phyloP scores from a whole-genome alignment of 257 asterid species.

The Solanum sejunctum region DNA sequence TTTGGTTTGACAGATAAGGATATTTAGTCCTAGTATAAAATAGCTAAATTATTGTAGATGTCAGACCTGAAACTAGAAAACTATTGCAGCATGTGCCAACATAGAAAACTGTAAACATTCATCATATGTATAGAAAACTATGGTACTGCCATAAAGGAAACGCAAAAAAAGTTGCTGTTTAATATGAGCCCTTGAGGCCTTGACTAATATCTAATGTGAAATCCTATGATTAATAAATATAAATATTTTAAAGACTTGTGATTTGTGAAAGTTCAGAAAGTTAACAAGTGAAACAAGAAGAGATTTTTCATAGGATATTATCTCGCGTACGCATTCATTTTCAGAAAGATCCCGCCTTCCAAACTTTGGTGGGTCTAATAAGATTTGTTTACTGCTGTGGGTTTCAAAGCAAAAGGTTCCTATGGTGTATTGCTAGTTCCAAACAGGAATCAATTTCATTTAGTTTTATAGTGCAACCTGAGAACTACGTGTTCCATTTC shows the following conservation, averaged over 20 bases:
- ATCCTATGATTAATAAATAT: not conserved
- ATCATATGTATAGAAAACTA: not conserved
- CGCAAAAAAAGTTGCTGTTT: not conserved
- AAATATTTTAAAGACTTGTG: not conserved
- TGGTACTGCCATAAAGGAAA: not conserved
- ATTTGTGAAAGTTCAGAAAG: not conserved
- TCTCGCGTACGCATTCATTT: not conserved
- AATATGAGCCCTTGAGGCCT: not conserved
- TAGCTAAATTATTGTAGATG: not conserved
- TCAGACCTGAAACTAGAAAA: not conserved
- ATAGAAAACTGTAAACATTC: not conserved
- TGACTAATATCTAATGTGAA: not conserved
- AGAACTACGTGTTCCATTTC: not conserved
- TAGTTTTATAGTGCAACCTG: not conserved
- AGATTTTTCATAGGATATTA: not conserved
- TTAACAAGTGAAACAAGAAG: not conserved
- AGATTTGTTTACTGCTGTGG: not conserved
- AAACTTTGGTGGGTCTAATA: not conserved
- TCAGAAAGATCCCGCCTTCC: not conserved
- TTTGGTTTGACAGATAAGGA: not conserved
- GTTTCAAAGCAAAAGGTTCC: not conserved
- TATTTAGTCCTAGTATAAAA: not conserved
- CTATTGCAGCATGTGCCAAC: not conserved
- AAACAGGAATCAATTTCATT: not conserved
- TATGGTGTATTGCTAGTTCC: not conserved